A percentile compares a stretch with the other conserved stretches of the same genome.
Conservation (phyloP, 176 grass and related monocot genomes). For the Carex scoparia region DNA sequence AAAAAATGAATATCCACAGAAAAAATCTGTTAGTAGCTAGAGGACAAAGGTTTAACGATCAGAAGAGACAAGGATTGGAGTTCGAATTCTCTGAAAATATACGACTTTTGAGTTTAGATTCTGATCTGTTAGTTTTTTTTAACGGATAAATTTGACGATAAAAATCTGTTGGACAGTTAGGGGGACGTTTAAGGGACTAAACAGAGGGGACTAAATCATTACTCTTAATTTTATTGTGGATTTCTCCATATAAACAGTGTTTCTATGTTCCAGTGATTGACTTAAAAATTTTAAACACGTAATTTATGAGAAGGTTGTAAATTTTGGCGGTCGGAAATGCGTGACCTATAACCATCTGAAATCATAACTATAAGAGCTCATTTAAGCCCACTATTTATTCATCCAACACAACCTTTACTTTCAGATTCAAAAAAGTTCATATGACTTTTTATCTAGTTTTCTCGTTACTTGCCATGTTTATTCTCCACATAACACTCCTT, state of each 20-base stretch:
- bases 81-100: no score
- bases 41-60: no score
- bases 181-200: no score
- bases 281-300: neutral
- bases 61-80: no score
- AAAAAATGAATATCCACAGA: no score
- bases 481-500: neutral
- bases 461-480: no score
- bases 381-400: neutral
- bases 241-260: neutral
- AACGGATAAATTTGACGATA: no score
- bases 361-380: neutral
- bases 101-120: no score
- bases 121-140: no score
- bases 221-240: neutral
- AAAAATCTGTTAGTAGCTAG: no score
- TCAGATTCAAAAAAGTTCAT: neutral
- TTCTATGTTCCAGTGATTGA: neutral
- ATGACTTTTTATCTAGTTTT: neutral
- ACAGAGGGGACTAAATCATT: no score
- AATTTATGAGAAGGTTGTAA: neutral
- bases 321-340: neutral
- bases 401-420: neutral
- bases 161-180: no score
- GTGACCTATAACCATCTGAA: neutral